Evolutionary conservation across 768 basidiomycete species (phyloP), one percentile per base, ranked within the genome.

Genomic region (Trametes cubensis): DNA sequence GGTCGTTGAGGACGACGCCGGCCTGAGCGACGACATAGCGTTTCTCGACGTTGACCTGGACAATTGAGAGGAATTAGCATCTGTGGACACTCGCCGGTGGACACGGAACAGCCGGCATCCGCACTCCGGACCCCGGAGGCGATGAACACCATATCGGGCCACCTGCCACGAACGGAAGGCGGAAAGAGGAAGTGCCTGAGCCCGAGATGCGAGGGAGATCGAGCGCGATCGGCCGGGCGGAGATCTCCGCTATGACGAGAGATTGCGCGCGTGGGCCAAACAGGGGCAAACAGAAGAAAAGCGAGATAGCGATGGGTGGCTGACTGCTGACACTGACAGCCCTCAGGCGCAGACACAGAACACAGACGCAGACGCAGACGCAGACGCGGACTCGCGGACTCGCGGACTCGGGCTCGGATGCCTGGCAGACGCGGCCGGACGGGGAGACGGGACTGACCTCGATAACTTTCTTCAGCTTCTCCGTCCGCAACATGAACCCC

Each of bases 401-500:
- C 52, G 23, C 34, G 14, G 58, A 58, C 28, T 20, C 42, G 54
- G 60, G 71, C 5, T 34, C 34, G 34, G 34, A 34, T 34, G 6
- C 10, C 34, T 34, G 28, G 7, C 28, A 34, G 34, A 34, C 34
- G 34, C 34, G 34, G 60, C 71, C 50, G 58, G 55, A 51, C 60
- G 45, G 28, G 7, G 28, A 28, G 28, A n/a, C n/a, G n/a, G 28
- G 13, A 71, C 89, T 74, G 75, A 95, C 96, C 81, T 92, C 86
- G 47, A 95, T 73, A 38, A 96, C 73, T 44, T 81, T 78, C 73
- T 89, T 82, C 56, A 98, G 75, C 69, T 82, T 84, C 45, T 85
- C 85, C 61, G 91, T 91, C 55, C 89, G 82, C 59, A 98, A 76
- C 86, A 98, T 90, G 77, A 85, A 95, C 13, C 87, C 92, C 54